These are phyloP conservation scores for Nyctanthes arbortristis DNA, from an alignment of 257 asterid species.

Conservation along the genomic window DNA sequence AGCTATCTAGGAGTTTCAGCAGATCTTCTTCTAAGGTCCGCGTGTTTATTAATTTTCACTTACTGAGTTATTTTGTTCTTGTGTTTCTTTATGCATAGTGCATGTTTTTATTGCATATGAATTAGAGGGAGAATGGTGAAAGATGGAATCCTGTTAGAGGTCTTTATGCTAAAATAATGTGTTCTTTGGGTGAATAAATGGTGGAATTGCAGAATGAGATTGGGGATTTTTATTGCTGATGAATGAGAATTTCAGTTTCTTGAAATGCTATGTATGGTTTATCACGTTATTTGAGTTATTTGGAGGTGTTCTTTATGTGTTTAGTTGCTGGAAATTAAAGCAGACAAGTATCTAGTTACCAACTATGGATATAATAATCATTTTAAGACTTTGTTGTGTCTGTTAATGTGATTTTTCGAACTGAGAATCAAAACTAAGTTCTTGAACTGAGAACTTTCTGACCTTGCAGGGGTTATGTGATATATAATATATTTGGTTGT, in stretches of 20 bases:
- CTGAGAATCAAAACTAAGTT: not conserved
- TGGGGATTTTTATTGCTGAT: not conserved
- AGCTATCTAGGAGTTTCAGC: slow-evolving; percentile 12
- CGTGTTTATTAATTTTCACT: not conserved
- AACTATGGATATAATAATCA: not conserved
- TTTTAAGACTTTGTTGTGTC: not conserved
- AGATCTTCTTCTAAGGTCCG: slow-evolving; percentile 16
- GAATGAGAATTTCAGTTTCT: too few species aligned
- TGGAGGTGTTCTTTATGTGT: not conserved
- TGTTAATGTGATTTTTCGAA: not conserved
- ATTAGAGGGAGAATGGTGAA: not conserved
- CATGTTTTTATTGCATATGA: not conserved
- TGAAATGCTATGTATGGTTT: too few species aligned
- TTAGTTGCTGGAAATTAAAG: not conserved
- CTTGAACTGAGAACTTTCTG: not conserved
- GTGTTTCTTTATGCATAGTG: not conserved
- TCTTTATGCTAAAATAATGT: not conserved
- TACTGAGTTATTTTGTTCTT: not conserved
- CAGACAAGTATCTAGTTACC: not conserved
- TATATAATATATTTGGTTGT: not conserved
- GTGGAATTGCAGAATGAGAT: not conserved
- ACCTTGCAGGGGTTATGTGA: not conserved
- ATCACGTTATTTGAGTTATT: not conserved
- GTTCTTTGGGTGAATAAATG: not conserved
- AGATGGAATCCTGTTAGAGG: not conserved